Base-by-base conservation (phyloP, 2,329 filamentous ascomycete species). In the Thielaviopsis euricoi region DNA sequence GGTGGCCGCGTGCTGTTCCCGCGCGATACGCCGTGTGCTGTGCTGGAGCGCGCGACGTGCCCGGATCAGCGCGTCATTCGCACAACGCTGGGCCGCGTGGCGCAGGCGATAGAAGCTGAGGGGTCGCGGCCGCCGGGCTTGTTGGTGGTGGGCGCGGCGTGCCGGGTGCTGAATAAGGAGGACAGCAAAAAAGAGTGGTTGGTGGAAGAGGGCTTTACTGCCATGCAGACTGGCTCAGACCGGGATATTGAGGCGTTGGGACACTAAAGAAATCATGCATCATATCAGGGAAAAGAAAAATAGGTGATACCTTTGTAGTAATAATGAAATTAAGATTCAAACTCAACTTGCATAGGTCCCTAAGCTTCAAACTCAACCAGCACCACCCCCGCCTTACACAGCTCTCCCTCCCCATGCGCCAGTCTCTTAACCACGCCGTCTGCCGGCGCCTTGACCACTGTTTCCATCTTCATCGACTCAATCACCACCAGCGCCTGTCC, bases 61-160 rank as follows among this genome's bases (percentile, higher is more conserved):
- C 86, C 89, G 0, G 93, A 98, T 67, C 93, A 98, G 72, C 78
- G 91, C 53, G 87, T 98, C 17, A 90, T 98, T 26, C 78, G 93
- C 58, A 93, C 89, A 1, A 95, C 89, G 0, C 71, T 98, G 23
- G 78, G 83, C 64, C 78, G 85, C 64, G 88, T 97, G 1, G 86
- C 79, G 23, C 78, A 82, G 56, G 93, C 93, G 0, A 83, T 98
- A 52, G 89, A 96, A 68, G 82, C 87, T 54, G 89, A 94, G 66
- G 93, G 93, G 0, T 93, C 86, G 63, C 76, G 91, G 40, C 93
- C 93, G 15, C 93, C 93, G 0, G 93, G 93, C 0, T 69, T 98
- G 60, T 71, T 98, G 29, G 88, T 97, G 0, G 83, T 95, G 0
- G 93, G 93, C 0, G 75, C 78, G 52, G 87, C 89, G 3, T 98